Conservation (phyloP, 176 grass and related monocot species). For the Tillandsia leiboldiana region DNA sequence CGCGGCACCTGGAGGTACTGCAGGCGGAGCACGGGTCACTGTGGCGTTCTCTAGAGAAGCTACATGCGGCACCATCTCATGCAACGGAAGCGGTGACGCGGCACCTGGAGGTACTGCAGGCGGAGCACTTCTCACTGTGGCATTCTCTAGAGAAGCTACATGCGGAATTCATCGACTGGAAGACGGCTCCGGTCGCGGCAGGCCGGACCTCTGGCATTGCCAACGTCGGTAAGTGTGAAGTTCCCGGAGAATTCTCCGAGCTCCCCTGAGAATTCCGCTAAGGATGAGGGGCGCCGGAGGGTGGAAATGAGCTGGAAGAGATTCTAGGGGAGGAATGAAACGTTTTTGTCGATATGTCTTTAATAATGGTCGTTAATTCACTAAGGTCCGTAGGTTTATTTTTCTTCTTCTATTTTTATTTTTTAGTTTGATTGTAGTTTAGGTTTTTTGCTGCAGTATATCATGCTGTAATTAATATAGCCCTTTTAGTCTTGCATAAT, state of each 20-base stretch:
- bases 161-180: constrained; percentile 23
- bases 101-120: constrained; percentile 51
- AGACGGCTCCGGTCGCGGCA: not conserved
- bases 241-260: too few species aligned
- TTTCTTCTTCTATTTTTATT: not conserved
- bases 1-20: constrained; percentile 36
- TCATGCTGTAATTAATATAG: not conserved
- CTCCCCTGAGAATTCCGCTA: too few species aligned
- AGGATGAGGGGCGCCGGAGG: too few species aligned
- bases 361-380: not conserved
- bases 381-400: not conserved
- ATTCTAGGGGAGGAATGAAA: too few species aligned
- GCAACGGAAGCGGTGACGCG: constrained; percentile 13
- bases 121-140: constrained; percentile 46
- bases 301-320: too few species aligned
- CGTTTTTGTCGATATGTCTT: too few species aligned
- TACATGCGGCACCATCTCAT: not conserved
- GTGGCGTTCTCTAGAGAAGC: constrained; percentile 25
- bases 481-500: not conserved
- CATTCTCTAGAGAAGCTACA: constrained; percentile 60
- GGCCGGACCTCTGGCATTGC: not conserved
- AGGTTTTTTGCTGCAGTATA: not conserved
- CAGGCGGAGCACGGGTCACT: constrained; percentile 49
- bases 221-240: not conserved
- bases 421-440: too few species aligned